phyloP scores from a whole-genome alignment of 2,329 filamentous ascomycete species.

The Grosmannia huntii region DNA sequence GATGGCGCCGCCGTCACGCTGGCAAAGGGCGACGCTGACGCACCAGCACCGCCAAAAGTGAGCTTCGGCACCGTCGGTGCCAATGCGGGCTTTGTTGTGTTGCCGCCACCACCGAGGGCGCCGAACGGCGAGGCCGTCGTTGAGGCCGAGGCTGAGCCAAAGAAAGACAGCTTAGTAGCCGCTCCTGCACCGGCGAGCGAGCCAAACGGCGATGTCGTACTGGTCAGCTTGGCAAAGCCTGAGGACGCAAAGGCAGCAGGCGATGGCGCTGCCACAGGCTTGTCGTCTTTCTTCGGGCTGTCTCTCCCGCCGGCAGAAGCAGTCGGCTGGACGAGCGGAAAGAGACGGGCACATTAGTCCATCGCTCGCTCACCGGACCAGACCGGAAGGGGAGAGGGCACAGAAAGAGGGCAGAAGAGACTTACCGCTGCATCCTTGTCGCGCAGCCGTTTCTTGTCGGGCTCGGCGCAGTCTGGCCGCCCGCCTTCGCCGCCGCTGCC shows the following conservation, averaged over 20 bases:
- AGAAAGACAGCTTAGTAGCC: slow-evolving; percentile 32
- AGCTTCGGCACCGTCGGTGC: slow-evolving; percentile 29
- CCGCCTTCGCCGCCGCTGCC: slow-evolving; percentile 12
- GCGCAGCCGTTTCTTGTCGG: slow-evolving; percentile 52
- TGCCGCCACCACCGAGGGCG: slow-evolving; percentile 17
- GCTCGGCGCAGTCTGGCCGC: slow-evolving; percentile 42
- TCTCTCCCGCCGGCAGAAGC: slow-evolving; percentile 16
- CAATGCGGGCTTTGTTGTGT: slow-evolving; percentile 17
- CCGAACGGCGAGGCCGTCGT: slow-evolving; percentile 25
- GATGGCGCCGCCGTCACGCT: slow-evolving; percentile 10
- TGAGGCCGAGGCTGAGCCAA: slow-evolving; percentile 28
- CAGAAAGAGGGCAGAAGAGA: not conserved
- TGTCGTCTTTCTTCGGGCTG: not conserved
- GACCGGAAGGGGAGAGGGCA: not conserved
- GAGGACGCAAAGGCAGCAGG: slow-evolving; percentile 54
- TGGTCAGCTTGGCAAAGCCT: slow-evolving; percentile 52
- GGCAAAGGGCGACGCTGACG: slow-evolving; percentile 33
- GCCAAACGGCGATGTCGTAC: slow-evolving; percentile 53
- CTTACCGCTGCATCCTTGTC: slow-evolving; percentile 29
- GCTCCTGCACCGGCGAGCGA: slow-evolving; percentile 33
- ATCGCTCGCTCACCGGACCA: too few species aligned
- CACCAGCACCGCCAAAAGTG: slow-evolving; percentile 30
- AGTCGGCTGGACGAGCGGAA: slow-evolving; percentile 2
- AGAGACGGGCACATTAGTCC: not conserved
- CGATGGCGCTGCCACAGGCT: slow-evolving; percentile 25